Base-by-base conservation (phyloP, 352 stramenopile species). In the Globisporangium iwayamae region DNA sequence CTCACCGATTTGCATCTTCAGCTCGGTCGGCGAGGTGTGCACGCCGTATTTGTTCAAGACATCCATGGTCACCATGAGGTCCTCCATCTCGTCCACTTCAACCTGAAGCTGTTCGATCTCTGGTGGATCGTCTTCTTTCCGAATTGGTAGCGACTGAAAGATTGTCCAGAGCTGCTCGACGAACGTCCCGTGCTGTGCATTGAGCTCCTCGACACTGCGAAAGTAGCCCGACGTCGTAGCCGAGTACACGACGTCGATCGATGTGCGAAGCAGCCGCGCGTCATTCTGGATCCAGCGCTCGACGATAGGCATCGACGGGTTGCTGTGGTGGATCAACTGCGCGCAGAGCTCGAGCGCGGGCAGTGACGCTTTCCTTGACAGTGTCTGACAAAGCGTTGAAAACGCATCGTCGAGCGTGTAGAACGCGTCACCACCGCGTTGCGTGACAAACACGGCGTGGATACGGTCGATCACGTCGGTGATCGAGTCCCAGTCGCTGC, bases 31-130 rank as follows among this genome's bases (percentile, higher is more conserved):
- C 6, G 60, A 83, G n/a, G 63, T 74, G 3, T 77, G 36, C 14
- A 89, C 73, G 2, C 54, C 63, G 43, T 93, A 93, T 36, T 84
- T 85, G 16, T 68, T 76, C 0, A 93, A 64, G 1, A 90, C 72
- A 41, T 93, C 83, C 75, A 90, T 86, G 1, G 78, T 70, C 16
- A 93, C 67, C 65, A 93, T 75, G 4, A 93, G 47, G 60, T 90
- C 83, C 63, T 93, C 83, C 66, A 90, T 73, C 48, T 85, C 81
- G 47, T 93, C 83, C 14, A 90, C 79, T 41, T 81, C 71, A 18
- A 90, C 83, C 63, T 93, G 83, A 16, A 92, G 70, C 50, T 76
- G 75, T 13, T 73, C 70, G 30, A 92, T 81, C 30, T 75, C 69
- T 3, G 74, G 75, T 0, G 63, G 63, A 65, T 92, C 83, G 8